Base-by-base conservation (phyloP, 2,329 filamentous ascomycete genomes). In the Cladophialophora chaetospira region DNA sequence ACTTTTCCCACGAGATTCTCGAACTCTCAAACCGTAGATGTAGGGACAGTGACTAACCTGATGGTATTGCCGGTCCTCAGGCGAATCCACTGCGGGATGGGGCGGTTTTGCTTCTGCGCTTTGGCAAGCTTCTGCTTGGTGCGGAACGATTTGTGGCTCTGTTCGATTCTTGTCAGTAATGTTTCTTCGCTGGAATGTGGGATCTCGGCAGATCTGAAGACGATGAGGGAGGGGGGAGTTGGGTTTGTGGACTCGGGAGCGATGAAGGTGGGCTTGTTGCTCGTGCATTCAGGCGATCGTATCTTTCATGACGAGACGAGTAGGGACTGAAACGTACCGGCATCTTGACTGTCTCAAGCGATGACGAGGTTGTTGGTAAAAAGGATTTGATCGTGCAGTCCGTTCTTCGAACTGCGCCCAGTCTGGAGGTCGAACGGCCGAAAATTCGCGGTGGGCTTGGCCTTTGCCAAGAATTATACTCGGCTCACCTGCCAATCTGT, bases 61-160 rank as follows among this genome's bases (percentile, higher is more conserved):
- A 99, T 97, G 82, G 92, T 97, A 88, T 99, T 99, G 81, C 87
- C 88, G 73, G 94, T 97, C 79, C 93, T 88, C 75, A 99, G 87
- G 78, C 94, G 89, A 79, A 99, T 97, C 94, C 94, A 99, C 86
- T 99, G 94, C 69, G 94, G 94, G 78, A 99, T 97, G 72, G 94
- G 94, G 79, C 94, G 89, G 88, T 99, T 99, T 86, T 97, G 93
- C 88, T 96, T 97, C 86, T 97, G 93, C 78, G 94, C 94, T 86
- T 93, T 97, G 77, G 94, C 94, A 84, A 99, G 91, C 94, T 99
- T 99, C 82, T 95, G 89, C 92, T 99, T 99, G 82, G 92, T 97
- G 79, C 92, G 89, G 91, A 99, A 99, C 78, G 92, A 90, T 88
- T 99, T 99, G 85, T 99, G 91, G 53, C 60, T 62, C 60, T 62